Percentiles rank a stretch among this genome's conserved stretches.
Evolutionary conservation across 2,329 filamentous ascomycete genomes (phyloP).

Genomic region (Ceratocystis destructans): DNA sequence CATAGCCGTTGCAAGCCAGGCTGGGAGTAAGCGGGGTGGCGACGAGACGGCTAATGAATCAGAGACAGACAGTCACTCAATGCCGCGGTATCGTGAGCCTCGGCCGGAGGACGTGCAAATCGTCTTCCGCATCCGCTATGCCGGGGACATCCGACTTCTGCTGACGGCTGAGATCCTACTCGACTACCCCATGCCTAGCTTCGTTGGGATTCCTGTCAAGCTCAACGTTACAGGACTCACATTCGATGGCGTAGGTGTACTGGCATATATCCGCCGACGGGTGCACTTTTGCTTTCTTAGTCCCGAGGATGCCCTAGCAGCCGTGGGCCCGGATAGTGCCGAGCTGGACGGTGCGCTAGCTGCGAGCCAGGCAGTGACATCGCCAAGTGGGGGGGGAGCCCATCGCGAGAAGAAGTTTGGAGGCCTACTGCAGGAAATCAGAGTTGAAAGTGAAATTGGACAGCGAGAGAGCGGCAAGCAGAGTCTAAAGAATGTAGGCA

Average conservation of each 20-base stretch:
- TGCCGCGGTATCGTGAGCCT: slow-evolving; percentile 50
- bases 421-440: slow-evolving; percentile 78
- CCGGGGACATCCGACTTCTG: slow-evolving; percentile 73
- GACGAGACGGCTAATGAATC: slow-evolving; percentile 21
- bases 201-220: slow-evolving; percentile 87
- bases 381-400: slow-evolving; percentile 10
- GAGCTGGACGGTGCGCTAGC: slow-evolving; percentile 23
- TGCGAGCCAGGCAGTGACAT: not conserved
- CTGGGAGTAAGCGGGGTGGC: slow-evolving; percentile 20
- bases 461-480: slow-evolving; percentile 83
- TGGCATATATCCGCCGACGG: slow-evolving; percentile 78
- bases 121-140: slow-evolving; percentile 79
- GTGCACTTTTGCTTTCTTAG: slow-evolving; percentile 92
- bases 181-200: slow-evolving; percentile 97
- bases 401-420: slow-evolving; percentile 36
- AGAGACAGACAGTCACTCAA: slow-evolving; percentile 18
- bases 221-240: slow-evolving; percentile 88
- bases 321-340: slow-evolving; percentile 40
- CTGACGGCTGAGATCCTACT: slow-evolving; percentile 90
- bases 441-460: slow-evolving; percentile 94
- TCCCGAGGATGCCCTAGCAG: slow-evolving; percentile 73
- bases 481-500: slow-evolving; percentile 94
- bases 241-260: slow-evolving; percentile 86
- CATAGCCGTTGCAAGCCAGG: slow-evolving; percentile 18
- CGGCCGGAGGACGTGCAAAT: slow-evolving; percentile 81